These are phyloP conservation scores for Sugiyamaella grinbergsii DNA, from an alignment of 1,139 yeast genomes.

Conservation along the genomic window DNA sequence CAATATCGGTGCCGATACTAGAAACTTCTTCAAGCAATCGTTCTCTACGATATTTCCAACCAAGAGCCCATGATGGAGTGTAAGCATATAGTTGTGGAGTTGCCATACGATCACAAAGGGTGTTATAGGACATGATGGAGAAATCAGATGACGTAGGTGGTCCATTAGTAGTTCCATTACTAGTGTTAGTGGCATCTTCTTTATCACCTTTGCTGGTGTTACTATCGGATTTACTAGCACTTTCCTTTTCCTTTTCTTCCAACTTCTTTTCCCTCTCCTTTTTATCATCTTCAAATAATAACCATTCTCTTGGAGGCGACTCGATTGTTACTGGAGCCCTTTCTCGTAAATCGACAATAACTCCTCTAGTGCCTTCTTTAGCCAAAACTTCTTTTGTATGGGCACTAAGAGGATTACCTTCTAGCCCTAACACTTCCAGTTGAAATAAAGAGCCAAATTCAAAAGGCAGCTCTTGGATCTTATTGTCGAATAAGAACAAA, in stretches of 20 bases:
- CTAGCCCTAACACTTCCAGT: conserved; percentile 83
- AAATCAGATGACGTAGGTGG: conserved; percentile 44
- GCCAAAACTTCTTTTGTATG: conserved; percentile 67
- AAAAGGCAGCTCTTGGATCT: conserved; percentile 70
- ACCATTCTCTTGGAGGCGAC: conserved; percentile 81
- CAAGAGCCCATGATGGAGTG: conserved; percentile 96
- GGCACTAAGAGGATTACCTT: conserved; percentile 84
- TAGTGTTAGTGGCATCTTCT: conserved; percentile 30
- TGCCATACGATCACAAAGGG: conserved; percentile 94
- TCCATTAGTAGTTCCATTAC: conserved; percentile 1
- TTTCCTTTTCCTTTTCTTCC: conserved; percentile 1
- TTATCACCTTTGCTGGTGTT: conserved; percentile 34
- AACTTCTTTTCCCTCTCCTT: background rate
- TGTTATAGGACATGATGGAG: conserved; percentile 84
- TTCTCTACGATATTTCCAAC: conserved; percentile 89
- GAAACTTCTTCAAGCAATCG: conserved; percentile 71
- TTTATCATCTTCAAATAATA: conserved; percentile 58
- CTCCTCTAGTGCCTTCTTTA: conserved; percentile 82
- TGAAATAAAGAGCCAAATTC: conserved; percentile 88
- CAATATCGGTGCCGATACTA: conserved; percentile 65
- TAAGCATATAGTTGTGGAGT: conserved; percentile 89
- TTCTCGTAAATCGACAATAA: conserved; percentile 80
- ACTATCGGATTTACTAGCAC: background rate
- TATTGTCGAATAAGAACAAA: conserved; percentile 85
- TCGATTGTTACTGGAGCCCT: conserved; percentile 66